Base-by-base conservation (phyloP, 2,329 filamentous ascomycete species). In the Macrophomina phaseolina region DNA sequence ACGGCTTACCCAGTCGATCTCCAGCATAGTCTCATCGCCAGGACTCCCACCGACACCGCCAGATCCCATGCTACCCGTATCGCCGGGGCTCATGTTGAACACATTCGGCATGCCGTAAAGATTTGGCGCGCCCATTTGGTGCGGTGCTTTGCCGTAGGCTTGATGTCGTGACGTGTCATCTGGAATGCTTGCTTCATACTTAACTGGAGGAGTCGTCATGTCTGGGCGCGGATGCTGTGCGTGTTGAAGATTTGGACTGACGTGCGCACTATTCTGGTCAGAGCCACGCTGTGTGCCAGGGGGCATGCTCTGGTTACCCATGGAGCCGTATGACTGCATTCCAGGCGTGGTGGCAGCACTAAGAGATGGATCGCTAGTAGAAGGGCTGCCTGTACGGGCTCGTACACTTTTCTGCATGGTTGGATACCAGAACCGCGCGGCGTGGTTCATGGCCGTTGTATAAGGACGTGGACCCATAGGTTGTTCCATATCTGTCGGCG, bases 401-500 rank as follows among this genome's bases (percentile, higher is more conserved):
- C 52, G 36, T 38, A 46, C 18, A 11, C 53, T 60, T 34, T 60
- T 58, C 16, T 52, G 53, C 64, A 66, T 36, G 4, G 30, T 62
- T 5, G 65, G 65, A 48, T 66, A 66, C 65, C 65, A 66, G n/a
- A 66, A 38, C 11, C 65, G 45, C 4, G 65, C 55, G 28, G 46
- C 51, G 30, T 61, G 56, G 46, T 66, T 58, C 18, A 62, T 62
- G 16, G 65, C 65, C 48, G 58, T 55, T 6, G 64, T 66, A 16
- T 66, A 45, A n/a, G 65, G 56, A 14, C 56, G 65, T 5, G 65
- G 65, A 1, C 65, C 65, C 46, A 55, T 66, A 7, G 65, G 65
- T 16, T 66, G 77, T 8, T 78, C 74, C 68, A 84, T 82, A 49
- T 75, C 77, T 4, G 77, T 82, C 0, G 87, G 85, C 0, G 85